Evolutionary conservation across 179 eudicot genomes (phyloP).

Genomic region (Actinidia arguta): DNA sequence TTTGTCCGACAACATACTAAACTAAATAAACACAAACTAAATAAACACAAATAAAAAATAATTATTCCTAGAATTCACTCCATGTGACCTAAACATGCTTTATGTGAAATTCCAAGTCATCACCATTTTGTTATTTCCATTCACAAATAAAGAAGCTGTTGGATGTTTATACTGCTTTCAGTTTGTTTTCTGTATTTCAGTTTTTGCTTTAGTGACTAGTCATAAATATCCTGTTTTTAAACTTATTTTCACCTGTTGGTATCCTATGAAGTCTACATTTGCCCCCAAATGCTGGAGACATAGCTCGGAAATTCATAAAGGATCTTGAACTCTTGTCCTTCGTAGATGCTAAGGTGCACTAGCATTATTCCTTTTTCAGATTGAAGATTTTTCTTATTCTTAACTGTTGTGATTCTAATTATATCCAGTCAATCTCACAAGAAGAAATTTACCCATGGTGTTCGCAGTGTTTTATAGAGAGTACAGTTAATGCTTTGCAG

Average conservation of each 20-base stretch:
- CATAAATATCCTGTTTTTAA: not conserved
- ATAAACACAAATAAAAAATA: too few species aligned
- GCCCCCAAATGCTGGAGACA: slow-evolving; percentile 97
- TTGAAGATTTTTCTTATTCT: slow-evolving; percentile 7
- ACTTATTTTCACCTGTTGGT: slow-evolving; percentile 25
- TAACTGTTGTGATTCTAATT: not conserved
- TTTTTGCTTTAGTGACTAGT: slow-evolving; percentile 6
- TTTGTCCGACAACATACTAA: too few species aligned
- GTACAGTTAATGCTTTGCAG: slow-evolving; percentile 92
- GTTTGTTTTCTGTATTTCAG: not conserved
- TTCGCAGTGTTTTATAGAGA: slow-evolving; percentile 95
- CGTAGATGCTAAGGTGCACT: slow-evolving; percentile 93
- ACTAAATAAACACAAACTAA: too few species aligned
- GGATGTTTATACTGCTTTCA: not conserved
- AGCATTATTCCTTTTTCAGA: not conserved
- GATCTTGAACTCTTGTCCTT: slow-evolving; percentile 86
- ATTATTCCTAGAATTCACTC: too few species aligned
- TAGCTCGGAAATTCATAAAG: slow-evolving; percentile 86
- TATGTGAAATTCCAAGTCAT: too few species aligned
- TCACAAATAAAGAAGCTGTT: too few species aligned
- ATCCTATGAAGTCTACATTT: slow-evolving; percentile 80
- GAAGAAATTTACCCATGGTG: slow-evolving; percentile 11
- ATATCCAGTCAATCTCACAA: slow-evolving; percentile 3
- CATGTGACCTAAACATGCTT: too few species aligned
- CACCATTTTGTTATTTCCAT: too few species aligned